Conservation (phyloP, 2,329 filamentous ascomycete species). For the Clonostachys sp. region DNA sequence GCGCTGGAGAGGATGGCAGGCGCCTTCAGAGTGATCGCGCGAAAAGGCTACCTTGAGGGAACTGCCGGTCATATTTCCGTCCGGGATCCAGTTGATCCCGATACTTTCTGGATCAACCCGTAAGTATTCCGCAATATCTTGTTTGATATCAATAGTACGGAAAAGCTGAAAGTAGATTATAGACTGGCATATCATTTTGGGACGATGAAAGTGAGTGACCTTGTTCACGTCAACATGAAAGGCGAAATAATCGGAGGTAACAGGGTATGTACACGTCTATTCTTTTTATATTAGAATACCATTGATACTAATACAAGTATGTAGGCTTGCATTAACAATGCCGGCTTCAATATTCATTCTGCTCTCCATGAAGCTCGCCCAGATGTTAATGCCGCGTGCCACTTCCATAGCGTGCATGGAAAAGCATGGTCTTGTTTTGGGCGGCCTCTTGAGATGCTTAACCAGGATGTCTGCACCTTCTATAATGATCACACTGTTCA, state of each 20-base stretch:
- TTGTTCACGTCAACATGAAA: conserved; percentile 58
- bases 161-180: conserved; percentile 28
- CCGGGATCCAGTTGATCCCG: conserved; percentile 54
- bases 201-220: conserved; percentile 61
- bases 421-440: conserved; percentile 65
- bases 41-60: conserved; percentile 63
- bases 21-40: conserved; percentile 64
- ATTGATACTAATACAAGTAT: conserved; percentile 11
- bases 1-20: conserved; percentile 57
- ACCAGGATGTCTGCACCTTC: conserved; percentile 61
- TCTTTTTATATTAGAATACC: not conserved
- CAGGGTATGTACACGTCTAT: conserved; percentile 34
- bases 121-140: conserved; percentile 22
- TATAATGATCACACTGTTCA: conserved; percentile 61
- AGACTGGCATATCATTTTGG: conserved; percentile 62
- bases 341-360: conserved; percentile 64
- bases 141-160: not conserved
- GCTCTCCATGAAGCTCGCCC: conserved; percentile 63
- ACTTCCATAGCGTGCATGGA: conserved; percentile 60
- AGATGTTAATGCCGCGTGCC: conserved; percentile 63
- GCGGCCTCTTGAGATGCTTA: conserved; percentile 62
- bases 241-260: conserved; percentile 64
- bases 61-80: conserved; percentile 65
- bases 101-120: conserved; percentile 54
- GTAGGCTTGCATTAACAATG: conserved; percentile 44